phyloP scores from a whole-genome alignment of 495 filamentous ascomycete species.

The Neurospora tetrasperma region DNA sequence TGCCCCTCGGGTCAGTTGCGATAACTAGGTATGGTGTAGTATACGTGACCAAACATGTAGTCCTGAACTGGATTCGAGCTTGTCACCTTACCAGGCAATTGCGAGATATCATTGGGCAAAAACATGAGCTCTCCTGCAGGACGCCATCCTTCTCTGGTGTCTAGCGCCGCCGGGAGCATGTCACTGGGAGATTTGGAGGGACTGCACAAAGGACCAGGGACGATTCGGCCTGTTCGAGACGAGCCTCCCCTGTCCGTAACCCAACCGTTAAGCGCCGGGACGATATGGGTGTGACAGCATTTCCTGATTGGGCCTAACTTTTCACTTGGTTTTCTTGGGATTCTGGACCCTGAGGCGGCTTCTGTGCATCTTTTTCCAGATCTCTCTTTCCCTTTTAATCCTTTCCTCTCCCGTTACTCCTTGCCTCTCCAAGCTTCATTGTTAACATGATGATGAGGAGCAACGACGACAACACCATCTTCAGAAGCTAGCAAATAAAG shows the following conservation, averaged over 20 bases:
- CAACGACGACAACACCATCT: neutral
- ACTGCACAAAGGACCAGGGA: neutral
- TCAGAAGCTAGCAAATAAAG: neutral
- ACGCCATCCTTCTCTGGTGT: neutral
- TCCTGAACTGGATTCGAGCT: neutral
- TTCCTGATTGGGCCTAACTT: neutral
- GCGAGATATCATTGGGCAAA: neutral
- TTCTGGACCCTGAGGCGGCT: neutral
- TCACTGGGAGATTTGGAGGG: neutral
- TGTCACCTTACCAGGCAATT: neutral
- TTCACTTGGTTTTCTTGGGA: conserved; percentile 10
- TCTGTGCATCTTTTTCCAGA: conserved; percentile 1
- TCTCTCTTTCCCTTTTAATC: neutral
- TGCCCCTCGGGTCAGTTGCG: neutral
- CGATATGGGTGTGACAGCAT: conserved; percentile 7
- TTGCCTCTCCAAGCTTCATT: neutral
- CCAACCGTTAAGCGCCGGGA: conserved; percentile 13
- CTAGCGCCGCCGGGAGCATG: neutral
- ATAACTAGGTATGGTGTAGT: too few species aligned
- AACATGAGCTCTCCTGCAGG: neutral
- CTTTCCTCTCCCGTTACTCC: neutral
- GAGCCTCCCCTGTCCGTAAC: conserved; percentile 1
- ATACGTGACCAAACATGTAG: neutral
- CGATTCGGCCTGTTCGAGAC: neutral
- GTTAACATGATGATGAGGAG: neutral